Evolutionary conservation across 2,329 filamentous ascomycete genomes (phyloP), one percentile per base, ranked within the genome.

Genomic region (Fusarium veterinarium): DNA sequence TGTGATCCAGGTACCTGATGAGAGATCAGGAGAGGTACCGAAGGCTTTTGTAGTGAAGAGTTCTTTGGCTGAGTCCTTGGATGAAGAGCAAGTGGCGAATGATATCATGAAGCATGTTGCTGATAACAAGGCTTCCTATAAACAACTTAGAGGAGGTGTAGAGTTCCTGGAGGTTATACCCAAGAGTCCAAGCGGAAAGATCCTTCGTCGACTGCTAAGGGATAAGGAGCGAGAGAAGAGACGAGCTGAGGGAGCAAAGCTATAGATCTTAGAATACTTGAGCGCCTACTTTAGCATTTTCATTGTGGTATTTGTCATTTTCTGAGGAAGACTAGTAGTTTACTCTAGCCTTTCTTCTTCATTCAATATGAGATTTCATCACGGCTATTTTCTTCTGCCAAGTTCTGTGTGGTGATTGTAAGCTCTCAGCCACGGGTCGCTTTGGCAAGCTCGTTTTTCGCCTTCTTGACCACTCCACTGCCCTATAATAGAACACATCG

Each of bases 1-100:
- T 30, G 92, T 95, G 17, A 93, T 95, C 64, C 90, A 91, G 20
- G 84, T 94, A 1, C 91, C 89, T 0, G 84, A 90, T 56, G 83
- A 84, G 8, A 84, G 86, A 41, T 87, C 89, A 4, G 89, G 88
- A 8, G 90, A 92, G 76, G 86, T 91, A 1, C 90, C 91, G 2
- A 84, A 91, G 72, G 91, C 90, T 3, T 92, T 86, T 68, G 82
- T 92, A 28, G 89, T 91, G 84, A 74, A 79, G 83, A 68, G 64
- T 8, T 6, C 80, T 78, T 1, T 76, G 75, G 9, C 83, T 81
- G 20, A 81, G 82, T 0, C 88, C 0, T 6, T 90, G 55, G 79
- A 92, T 51, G 83, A 85, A 16, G 81, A 83, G 5, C 84, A 89
- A 30, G 79, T 86, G 1, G 80, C 77, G 2, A 81, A 83, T 48